phyloP scores from a whole-genome alignment of 2,329 filamentous ascomycete species.

The Corinectria fuckeliana region DNA sequence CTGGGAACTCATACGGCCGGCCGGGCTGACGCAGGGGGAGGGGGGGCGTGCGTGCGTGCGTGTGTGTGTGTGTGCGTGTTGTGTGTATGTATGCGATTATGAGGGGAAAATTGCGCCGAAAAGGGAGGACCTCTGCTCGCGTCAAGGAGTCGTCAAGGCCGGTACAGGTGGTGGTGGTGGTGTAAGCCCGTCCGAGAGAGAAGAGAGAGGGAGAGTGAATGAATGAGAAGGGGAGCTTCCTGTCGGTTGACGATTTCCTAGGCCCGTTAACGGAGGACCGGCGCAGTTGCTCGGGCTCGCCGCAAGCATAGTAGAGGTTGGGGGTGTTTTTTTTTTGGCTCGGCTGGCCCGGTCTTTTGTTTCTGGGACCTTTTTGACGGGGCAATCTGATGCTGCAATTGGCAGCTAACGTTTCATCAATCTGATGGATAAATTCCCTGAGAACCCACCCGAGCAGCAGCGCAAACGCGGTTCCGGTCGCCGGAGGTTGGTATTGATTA shows the following conservation, averaged over 20 bases:
- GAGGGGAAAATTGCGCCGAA: slow-evolving; percentile 5
- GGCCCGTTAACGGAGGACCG: slow-evolving; percentile 35
- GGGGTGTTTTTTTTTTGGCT: slow-evolving; percentile 20
- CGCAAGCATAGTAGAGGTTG: no score
- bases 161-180: background rate
- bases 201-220: background rate
- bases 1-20: slow-evolving; percentile 42
- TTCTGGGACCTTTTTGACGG: background rate
- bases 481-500: slow-evolving; percentile 23
- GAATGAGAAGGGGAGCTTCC: slow-evolving; percentile 9
- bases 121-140: background rate
- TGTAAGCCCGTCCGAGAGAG: slow-evolving; percentile 4
- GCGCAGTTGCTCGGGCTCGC: slow-evolving; percentile 21
- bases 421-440: slow-evolving; percentile 9
- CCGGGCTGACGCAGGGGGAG: slow-evolving; percentile 11
- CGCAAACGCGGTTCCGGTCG: slow-evolving; percentile 31
- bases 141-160: background rate
- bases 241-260: slow-evolving; percentile 16
- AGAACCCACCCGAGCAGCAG: slow-evolving; percentile 27
- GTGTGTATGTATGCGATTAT: background rate
- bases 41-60: background rate
- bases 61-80: background rate
- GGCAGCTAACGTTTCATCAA: slow-evolving; percentile 23
- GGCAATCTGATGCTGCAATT: slow-evolving; percentile 29
- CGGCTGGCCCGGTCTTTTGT: slow-evolving; percentile 21